Percentiles rank a stretch among this genome's conserved stretches.
These are phyloP conservation scores for Pharnaceum exiguum DNA, from an alignment of 148 eudicot species.

Conservation along the genomic window DNA sequence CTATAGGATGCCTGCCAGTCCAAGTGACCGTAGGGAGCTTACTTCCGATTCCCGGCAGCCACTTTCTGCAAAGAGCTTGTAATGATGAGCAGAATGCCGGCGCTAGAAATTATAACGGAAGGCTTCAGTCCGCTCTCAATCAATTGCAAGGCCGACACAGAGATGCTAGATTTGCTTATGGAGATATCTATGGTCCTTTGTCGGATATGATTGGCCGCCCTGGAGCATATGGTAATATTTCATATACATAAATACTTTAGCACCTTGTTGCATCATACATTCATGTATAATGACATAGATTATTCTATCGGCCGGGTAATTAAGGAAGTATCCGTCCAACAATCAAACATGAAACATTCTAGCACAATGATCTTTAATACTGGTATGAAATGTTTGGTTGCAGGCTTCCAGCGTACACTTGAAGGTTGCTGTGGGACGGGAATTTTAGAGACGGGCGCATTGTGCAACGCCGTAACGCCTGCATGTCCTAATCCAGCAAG, in stretches of 20 bases:
- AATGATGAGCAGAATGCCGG: slow-evolving; percentile 22
- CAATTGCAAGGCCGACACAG: slow-evolving; percentile 13
- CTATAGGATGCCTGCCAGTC: slow-evolving; percentile 37
- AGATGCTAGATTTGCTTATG: slow-evolving; percentile 12
- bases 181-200: slow-evolving; percentile 23
- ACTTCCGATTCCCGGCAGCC: slow-evolving; percentile 16
- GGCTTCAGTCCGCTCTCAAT: slow-evolving; percentile 19
- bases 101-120: slow-evolving; percentile 18
- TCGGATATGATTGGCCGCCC: slow-evolving; percentile 26
- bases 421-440: slow-evolving; percentile 46
- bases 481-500: slow-evolving; percentile 28
- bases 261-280: not conserved
- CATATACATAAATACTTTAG: too few relatives aligned
- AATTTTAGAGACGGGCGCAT: slow-evolving; percentile 15
- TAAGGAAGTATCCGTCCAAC: too few relatives aligned
- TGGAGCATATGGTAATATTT: slow-evolving; percentile 22
- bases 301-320: too few relatives aligned
- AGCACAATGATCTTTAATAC: too few relatives aligned
- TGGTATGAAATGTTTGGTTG: not conserved
- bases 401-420: slow-evolving; percentile 17
- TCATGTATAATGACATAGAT: too few relatives aligned
- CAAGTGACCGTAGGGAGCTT: slow-evolving; percentile 27
- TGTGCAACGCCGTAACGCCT: slow-evolving; percentile 9
- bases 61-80: slow-evolving; percentile 24
- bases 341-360: too few relatives aligned